Percentiles rank a stretch among this genome's conserved stretches.
phyloP scores from a whole-genome alignment of 805 yeast genomes.

The Helenozyma baotianmanensis region DNA sequence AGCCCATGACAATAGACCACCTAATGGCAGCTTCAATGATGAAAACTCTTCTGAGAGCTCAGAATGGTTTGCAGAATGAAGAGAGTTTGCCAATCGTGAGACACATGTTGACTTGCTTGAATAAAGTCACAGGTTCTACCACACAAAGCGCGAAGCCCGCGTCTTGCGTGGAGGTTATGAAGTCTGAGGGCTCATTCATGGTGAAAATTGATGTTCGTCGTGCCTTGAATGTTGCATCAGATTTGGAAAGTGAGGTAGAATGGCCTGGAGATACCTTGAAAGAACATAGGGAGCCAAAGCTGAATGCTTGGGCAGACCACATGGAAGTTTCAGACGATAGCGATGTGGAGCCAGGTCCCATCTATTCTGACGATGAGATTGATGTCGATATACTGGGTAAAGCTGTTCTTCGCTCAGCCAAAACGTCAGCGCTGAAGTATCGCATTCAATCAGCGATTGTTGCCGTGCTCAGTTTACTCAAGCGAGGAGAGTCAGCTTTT shows the following conservation, averaged over 20 bases:
- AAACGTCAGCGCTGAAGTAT: slow-evolving; percentile 8
- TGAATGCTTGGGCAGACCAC: slow-evolving; percentile 20
- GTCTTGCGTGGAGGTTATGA: too few species aligned
- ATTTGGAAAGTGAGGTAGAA: slow-evolving; percentile 1
- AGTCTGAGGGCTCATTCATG: too few species aligned
- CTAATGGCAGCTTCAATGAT: slow-evolving; percentile 1
- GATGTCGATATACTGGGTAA: slow-evolving; percentile 1
- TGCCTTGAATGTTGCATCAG: neutral
- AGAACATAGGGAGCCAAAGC: slow-evolving; percentile 2
- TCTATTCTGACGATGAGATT: slow-evolving; percentile 7
- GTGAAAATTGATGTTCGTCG: too few species aligned
- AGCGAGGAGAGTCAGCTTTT: slow-evolving; percentile 25
- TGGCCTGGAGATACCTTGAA: neutral
- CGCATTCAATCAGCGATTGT: slow-evolving; percentile 13
- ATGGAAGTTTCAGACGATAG: slow-evolving; percentile 28
- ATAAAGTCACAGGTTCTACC: too few species aligned
- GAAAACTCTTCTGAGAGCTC: slow-evolving; percentile 6
- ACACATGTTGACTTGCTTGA: slow-evolving; percentile 12
- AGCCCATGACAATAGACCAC: neutral
- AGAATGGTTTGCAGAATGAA: slow-evolving; percentile 16
- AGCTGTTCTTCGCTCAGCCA: slow-evolving; percentile 1
- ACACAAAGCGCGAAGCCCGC: too few species aligned
- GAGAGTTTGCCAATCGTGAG: slow-evolving; percentile 14
- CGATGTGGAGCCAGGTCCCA: slow-evolving; percentile 15
- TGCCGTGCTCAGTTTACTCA: slow-evolving; percentile 16